Evolutionary conservation across 108 stramenopile species (phyloP), one percentile per base, ranked within the genome.

Genomic region (Pseudonitzschia multistriata): DNA sequence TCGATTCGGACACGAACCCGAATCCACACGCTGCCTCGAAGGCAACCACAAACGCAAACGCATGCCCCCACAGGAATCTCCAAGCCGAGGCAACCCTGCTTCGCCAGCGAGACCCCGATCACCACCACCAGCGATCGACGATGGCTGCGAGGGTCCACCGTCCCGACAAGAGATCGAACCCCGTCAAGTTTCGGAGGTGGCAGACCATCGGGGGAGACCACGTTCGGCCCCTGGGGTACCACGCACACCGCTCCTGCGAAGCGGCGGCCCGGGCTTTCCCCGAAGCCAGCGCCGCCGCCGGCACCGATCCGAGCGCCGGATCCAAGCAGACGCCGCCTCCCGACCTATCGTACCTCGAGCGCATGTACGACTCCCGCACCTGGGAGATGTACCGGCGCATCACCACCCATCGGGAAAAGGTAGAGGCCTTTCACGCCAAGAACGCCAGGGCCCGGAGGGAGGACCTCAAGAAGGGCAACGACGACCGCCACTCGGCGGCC

Each of bases 371-470:
- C 42, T 36, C 70, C 17, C 69, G 82, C 1, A 83, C 82, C 29
- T 83, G 78, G 82, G 77, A 78, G 22, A 78, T 83, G 77, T 79
- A 83, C 49, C 53, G 49, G 14, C 70, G 78, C 0, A 83, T 83
- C 42, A 82, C 73, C 7, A 59, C 24, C 57, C 57, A 59, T 35
- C 57, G 57, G 19, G 76, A 82, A 30, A 71, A 25, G 69, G 17
- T 62, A 70, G 25, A 66, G 45, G 42, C 68, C 68, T 47, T 62
- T 40, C 31, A 49, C 45, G 31, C 57, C 24, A 17, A 28, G 37
- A 62, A 60, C 28, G 37, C 63, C 2, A 25, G 42, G 13, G 30
- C 70, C 30, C 29, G 33, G n/a, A 27, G 13, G 13, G 28, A 50
- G 15, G 42, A 45, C 3, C n/a, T n/a, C n/a, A 13, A 17, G 1